Conservation (phyloP, 2,329 filamentous ascomycete genomes). For the Botrytis cinerea region DNA sequence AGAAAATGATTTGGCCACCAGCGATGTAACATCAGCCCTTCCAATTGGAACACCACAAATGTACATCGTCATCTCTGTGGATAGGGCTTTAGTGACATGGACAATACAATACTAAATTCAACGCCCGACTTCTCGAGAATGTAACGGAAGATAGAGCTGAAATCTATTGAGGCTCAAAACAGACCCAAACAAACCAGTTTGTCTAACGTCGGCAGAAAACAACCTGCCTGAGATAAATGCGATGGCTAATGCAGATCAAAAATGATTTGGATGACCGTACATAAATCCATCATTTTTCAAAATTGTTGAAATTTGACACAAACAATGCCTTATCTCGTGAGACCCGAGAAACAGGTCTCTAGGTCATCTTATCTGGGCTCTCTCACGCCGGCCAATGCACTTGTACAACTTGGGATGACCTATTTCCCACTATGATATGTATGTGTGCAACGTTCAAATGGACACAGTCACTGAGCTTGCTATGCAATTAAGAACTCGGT, state of each 20-base stretch:
- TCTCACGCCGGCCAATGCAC: neutral
- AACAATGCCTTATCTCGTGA: neutral
- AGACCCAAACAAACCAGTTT: neutral
- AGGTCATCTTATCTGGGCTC: neutral
- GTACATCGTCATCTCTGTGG: neutral
- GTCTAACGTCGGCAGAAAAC: neutral
- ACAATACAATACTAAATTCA: neutral
- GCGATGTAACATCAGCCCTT: neutral
- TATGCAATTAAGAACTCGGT: neutral
- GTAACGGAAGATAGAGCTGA: neutral
- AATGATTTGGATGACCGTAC: neutral
- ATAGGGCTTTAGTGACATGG: neutral
- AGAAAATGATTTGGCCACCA: neutral
- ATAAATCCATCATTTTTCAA: slow-evolving; percentile 3
- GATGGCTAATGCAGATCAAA: neutral
- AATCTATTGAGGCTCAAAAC: neutral
- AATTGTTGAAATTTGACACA: neutral
- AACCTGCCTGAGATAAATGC: neutral
- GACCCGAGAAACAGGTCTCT: neutral
- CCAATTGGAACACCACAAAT: neutral
- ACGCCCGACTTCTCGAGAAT: neutral
- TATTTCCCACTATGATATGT: neutral
- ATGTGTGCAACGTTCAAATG: neutral
- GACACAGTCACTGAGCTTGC: neutral
- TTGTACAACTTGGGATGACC: neutral